Base-by-base conservation (phyloP, 192 early-diverging fungal genomes). In the Backusella parvicylindrica region DNA sequence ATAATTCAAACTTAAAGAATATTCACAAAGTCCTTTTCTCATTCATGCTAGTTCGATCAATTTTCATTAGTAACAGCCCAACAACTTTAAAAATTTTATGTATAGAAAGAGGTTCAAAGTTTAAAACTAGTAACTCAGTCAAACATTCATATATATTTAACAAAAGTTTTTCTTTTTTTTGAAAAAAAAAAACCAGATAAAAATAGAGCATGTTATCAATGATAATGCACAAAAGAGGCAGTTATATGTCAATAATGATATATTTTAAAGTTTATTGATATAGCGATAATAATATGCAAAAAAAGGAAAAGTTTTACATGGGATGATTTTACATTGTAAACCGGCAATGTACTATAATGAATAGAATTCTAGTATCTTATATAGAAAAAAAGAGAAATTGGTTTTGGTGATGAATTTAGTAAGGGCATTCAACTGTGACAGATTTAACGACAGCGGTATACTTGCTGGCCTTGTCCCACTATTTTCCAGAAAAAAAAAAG, bases 381-480 rank as follows among this genome's bases (percentile, higher is more conserved):
- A 31, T n/a, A n/a, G n/a, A n/a, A n/a, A n/a, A 9, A 18, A 26
- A 33, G 38, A 41, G 36, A 13, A 47, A 13, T 43, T 41, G 23
- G 38, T 70, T 43, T 60, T 60, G 53, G 53, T 60, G 8, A 28
- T 28, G 1, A 60, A 11, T 60, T 60, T 60, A 60, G 53, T 60
- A 60, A 28, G 53, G 53, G 13, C 68, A 70, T 70, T 70, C 41
- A 47, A 70, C 26, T 15, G n/a, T 16, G 28, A 70, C 68, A 31
- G 40, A 41, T 70, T 70, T 43, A 43, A 70, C n/a, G 3, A 31
- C 28, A 43, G 68, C 28, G 30, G 68, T 28, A 18, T 30, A 37
- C 13, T 70, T 43, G 6, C 21, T 26, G 26, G 21, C 38, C 38
- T 70, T 70, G 5, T 70, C 23, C 68, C 68, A 70, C 65, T 67